Evolutionary conservation across 1,284 basidiomycete genomes (phyloP).

Genomic region (Trichosporon faecale): DNA sequence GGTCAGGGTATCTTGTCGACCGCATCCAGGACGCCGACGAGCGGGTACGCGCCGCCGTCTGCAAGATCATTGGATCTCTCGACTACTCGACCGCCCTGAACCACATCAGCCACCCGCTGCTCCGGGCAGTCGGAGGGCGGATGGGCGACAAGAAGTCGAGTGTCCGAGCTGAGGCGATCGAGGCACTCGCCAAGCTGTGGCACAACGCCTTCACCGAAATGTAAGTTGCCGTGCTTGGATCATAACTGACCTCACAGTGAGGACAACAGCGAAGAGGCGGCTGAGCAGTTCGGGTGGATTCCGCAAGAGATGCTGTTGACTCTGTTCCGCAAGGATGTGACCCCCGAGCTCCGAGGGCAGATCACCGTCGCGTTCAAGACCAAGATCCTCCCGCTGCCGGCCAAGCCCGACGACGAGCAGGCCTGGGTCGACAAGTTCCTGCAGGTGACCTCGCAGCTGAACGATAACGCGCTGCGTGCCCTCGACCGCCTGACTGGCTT

Average conservation of each 20-base stretch:
- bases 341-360: conserved; percentile 56
- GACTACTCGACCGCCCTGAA: conserved; percentile 90
- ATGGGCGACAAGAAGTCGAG: conserved; percentile 77
- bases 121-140: conserved; percentile 67
- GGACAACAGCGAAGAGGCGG: conserved; percentile 68
- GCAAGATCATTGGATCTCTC: conserved; percentile 73
- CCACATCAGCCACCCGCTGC: conserved; percentile 65
- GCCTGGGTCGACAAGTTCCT: conserved; percentile 83
- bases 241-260: conserved; percentile 59
- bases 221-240: conserved; percentile 50
- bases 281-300: conserved; percentile 89
- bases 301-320: conserved; percentile 69
- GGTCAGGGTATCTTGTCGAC: conserved; percentile 60
- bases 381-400: conserved; percentile 76
- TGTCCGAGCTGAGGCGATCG: conserved; percentile 81
- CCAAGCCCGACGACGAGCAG: conserved; percentile 63
- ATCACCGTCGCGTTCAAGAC: conserved; percentile 57
- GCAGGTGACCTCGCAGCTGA: conserved; percentile 68
- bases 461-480: conserved; percentile 60
- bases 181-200: conserved; percentile 74
- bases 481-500: conserved; percentile 63
- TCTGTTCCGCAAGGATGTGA: conserved; percentile 50
- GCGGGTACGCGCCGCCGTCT: conserved; percentile 78
- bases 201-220: conserved; percentile 82
- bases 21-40: conserved; percentile 88